Percentiles rank a stretch among this genome's conserved stretches.
phyloP scores from a whole-genome alignment of 2,329 filamentous ascomycete genomes.

The Pseudocercospora macadamiae region DNA sequence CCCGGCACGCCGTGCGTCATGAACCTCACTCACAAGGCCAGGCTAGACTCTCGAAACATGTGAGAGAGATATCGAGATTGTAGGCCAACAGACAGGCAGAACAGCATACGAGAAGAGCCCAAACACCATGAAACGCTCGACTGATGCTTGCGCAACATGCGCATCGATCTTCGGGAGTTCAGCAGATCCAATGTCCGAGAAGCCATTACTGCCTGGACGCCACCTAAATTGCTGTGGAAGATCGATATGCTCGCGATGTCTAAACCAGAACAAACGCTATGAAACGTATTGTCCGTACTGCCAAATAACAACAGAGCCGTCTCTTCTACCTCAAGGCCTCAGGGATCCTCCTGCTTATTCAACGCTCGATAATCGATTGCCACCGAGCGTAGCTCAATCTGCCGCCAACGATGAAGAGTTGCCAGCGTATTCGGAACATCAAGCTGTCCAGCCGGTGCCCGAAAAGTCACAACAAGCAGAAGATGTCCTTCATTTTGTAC shows the following conservation, averaged over 20 bases:
- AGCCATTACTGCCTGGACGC: constrained; percentile 62
- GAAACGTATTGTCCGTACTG: constrained; percentile 72
- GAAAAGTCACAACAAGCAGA: constrained; percentile 49
- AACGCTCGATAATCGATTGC: constrained; percentile 24
- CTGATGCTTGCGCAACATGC: constrained; percentile 38
- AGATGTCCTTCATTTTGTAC: constrained; percentile 75
- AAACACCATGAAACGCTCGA: neutral
- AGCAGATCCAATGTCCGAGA: constrained; percentile 51
- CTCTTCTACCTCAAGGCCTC: constrained; percentile 65
- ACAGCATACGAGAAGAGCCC: neutral
- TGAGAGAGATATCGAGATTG: no score
- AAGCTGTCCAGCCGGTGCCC: constrained; percentile 31
- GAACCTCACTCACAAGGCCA: neutral
- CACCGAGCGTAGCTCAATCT: constrained; percentile 9
- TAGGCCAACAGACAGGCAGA: no score
- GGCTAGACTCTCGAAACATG: neutral
- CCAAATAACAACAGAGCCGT: constrained; percentile 67
- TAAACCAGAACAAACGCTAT: constrained; percentile 68
- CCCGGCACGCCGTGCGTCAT: neutral
- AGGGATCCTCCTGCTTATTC: constrained; percentile 69
- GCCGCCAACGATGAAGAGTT: constrained; percentile 41
- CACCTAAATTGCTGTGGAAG: constrained; percentile 70
- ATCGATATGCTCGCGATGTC: constrained; percentile 71
- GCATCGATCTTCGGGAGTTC: constrained; percentile 32
- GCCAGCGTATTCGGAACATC: constrained; percentile 48